Base-by-base conservation (phyloP, 139 green algal genomes). In the Monoraphidium neglectum region DNA sequence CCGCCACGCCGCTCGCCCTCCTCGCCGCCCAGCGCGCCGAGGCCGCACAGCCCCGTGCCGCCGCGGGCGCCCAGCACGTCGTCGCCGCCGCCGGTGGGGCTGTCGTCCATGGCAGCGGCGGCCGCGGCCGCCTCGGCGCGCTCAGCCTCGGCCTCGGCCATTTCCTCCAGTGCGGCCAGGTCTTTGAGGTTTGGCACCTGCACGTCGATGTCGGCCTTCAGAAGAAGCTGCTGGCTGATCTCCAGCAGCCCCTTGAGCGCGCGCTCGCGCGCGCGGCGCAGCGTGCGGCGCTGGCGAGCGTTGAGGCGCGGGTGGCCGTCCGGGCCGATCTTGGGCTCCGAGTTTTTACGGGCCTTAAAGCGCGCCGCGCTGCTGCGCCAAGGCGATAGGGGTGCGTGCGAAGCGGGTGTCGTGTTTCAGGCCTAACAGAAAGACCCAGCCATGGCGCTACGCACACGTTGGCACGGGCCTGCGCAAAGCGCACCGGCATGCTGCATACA, bases 261-360 rank as follows among this genome's bases (percentile, higher is more conserved):
- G 0, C 85, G 79, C 80, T 90, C 85, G 77, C 82, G 81, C 2
- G 85, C 85, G 3, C 85, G 66, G 32, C 85, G 79, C 77, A 90
- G 82, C 4, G 85, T 90, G n/a, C 85, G 80, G n/a, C 85, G 85
- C 82, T 90, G 85, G 1, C 85, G 82, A 1, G 85, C 82, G 68
- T 90, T 90, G 1, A 90, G 66, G 28, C 82, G 73, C 8, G 79
- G 74, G 36, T 76, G 72, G 6, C 78, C 78, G n/a, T 85, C 82
- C 3, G 51, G 68, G 15, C 62, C 74, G 24, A 60, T 70, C 77
- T 77, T 78, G 28, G 54, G 70, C 77, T 83, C 77, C 13, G 69
- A 69, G 77, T 80, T 80, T 53, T 80, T 80, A 37, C 74, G 65
- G 1, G 74, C 54, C 74, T 80, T 80, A 53, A 75, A 75, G 30